A percentile compares a stretch with the other conserved stretches of the same genome.
Evolutionary conservation across 23 red algal genomes (phyloP).

Genomic region (Gracilaria caudata): DNA sequence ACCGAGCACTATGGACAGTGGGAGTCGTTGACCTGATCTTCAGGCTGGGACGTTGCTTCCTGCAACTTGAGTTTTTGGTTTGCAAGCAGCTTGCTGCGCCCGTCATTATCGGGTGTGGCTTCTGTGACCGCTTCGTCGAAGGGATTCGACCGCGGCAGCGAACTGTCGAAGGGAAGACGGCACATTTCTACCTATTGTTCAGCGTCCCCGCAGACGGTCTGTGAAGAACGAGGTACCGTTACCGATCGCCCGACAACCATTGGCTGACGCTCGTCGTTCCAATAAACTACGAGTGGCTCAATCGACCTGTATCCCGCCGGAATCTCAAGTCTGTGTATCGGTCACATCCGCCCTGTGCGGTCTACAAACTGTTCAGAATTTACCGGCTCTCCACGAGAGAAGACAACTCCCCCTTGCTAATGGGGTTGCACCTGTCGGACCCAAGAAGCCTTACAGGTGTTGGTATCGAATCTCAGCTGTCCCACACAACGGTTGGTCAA

Average conservation of each 20-base stretch:
- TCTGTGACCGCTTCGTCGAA: too few relatives aligned
- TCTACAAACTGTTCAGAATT: background rate
- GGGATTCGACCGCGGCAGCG: too few relatives aligned
- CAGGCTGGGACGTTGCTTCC: background rate
- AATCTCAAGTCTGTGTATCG: slow-evolving; percentile 12
- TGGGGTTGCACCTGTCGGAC: background rate
- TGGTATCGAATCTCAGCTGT: background rate
- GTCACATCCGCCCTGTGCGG: background rate
- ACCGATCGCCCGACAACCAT: background rate
- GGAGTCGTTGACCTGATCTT: slow-evolving; percentile 4
- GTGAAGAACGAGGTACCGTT: background rate
- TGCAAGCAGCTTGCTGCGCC: too few relatives aligned
- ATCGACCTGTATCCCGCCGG: background rate
- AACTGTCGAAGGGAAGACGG: too few relatives aligned
- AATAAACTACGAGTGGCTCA: slow-evolving; percentile 2
- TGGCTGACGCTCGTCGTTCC: background rate
- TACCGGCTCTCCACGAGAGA: background rate
- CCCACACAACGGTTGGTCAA: background rate
- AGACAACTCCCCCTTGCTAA: slow-evolving; percentile 6
- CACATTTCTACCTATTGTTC: too few relatives aligned
- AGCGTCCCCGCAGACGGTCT: too few relatives aligned
- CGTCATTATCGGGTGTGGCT: too few relatives aligned
- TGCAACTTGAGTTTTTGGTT: too few relatives aligned
- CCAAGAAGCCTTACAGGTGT: background rate
- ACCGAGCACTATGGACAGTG: background rate